These are phyloP conservation scores for Talaromyces pinophilus DNA, from an alignment of 2,329 filamentous ascomycete genomes.

Conservation along the genomic window DNA sequence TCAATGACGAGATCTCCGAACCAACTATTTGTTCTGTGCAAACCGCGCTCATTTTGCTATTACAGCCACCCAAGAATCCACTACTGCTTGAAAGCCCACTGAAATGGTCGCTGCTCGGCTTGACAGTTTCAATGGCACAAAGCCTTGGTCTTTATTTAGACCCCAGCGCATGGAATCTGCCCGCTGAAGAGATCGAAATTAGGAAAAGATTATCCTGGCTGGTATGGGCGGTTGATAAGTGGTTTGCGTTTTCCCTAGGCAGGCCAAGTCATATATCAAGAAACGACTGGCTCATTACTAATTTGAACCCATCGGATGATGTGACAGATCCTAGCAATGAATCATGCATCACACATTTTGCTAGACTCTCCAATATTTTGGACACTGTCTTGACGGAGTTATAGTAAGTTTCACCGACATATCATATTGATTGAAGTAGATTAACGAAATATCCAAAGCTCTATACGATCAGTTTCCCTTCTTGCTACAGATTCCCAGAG, in stretches of 20 bases:
- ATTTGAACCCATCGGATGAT: not conserved
- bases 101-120: constrained; percentile 11
- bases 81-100: constrained; percentile 17
- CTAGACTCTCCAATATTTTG: constrained; percentile 9
- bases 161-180: constrained; percentile 10
- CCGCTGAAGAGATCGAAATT: constrained; percentile 13
- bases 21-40: constrained; percentile 15
- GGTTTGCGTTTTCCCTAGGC: constrained; percentile 14
- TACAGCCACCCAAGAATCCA: constrained; percentile 18
- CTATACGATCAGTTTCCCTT: constrained; percentile 10
- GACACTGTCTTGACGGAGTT: constrained; percentile 12
- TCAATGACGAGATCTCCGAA: constrained; percentile 18
- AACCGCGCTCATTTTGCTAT: constrained; percentile 6
- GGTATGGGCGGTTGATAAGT: constrained; percentile 16
- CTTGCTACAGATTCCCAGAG: not conserved
- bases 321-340: constrained; percentile 1
- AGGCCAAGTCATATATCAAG: constrained; percentile 17
- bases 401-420: not conserved
- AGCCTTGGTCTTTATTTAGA: constrained; percentile 16
- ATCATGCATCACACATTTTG: constrained; percentile 6
- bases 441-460: not conserved
- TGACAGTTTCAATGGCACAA: constrained; percentile 20
- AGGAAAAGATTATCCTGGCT: constrained; percentile 9
- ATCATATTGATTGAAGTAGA: not conserved
- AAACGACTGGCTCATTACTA: constrained; percentile 14